Conservation (phyloP, 768 basidiomycete species). For the Pilatotrama ljubarskyi region DNA sequence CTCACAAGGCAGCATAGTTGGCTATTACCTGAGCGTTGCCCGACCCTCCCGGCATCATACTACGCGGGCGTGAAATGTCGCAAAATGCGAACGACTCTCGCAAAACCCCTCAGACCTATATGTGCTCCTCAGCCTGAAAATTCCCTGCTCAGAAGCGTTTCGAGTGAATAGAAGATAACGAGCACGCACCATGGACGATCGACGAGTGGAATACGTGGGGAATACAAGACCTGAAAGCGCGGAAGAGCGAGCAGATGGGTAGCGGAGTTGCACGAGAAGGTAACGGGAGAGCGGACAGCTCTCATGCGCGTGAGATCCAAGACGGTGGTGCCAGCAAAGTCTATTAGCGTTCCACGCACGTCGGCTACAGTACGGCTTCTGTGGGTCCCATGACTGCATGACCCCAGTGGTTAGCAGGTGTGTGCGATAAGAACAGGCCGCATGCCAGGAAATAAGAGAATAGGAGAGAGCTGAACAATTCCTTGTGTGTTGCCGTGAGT, state of each 20-base stretch:
- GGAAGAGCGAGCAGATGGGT: too few relatives aligned
- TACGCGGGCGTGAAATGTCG: not conserved
- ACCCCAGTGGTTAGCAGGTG: not conserved
- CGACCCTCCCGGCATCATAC: not conserved
- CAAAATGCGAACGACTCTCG: not conserved
- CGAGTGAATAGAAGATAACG: not conserved
- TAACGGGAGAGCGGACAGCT: too few relatives aligned
- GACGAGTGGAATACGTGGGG: too few relatives aligned
- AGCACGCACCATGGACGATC: not conserved
- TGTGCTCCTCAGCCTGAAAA: not conserved
- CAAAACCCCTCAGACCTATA: not conserved
- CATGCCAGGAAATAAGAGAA: too few relatives aligned
- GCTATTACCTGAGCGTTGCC: constrained; percentile 1
- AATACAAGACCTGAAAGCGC: too few relatives aligned
- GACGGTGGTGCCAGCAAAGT: not conserved
- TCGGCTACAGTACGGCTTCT: not conserved
- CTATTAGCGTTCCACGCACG: not conserved
- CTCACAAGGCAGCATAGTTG: constrained; percentile 14
- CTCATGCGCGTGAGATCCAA: too few relatives aligned
- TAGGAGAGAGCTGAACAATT: too few relatives aligned
- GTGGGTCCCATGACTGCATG: not conserved
- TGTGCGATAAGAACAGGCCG: not conserved
- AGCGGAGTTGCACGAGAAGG: too few relatives aligned
- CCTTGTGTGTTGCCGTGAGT: too few relatives aligned
- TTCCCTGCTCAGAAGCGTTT: not conserved